Evolutionary conservation across 2,329 filamentous ascomycete genomes (phyloP), one percentile per base, ranked within the genome.

Genomic region (Epicoccum sorghinum): DNA sequence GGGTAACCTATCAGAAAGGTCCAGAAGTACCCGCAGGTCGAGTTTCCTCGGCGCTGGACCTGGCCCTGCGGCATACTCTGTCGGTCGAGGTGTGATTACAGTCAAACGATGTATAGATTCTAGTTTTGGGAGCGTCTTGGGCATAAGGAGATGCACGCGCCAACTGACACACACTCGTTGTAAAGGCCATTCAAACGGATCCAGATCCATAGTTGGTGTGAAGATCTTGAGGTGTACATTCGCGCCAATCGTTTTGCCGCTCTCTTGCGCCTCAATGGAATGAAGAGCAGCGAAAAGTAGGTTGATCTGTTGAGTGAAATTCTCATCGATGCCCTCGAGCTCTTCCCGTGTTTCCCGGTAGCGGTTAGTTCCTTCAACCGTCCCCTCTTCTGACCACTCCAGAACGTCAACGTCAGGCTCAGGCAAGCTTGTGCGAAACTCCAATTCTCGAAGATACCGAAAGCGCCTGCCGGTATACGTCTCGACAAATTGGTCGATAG

Each of bases 21-120:
- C 57, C 10, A 65, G 42, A 18, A 61, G n/a, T 9, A 62, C 38
- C 5, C 60, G 58, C 10, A 41, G 43, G 43, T 65, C 58, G 4
- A 63, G 38, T 39, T 61, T 61, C 7, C 44, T 33, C 8, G 39
- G 9, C 25, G 44, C 27, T 10, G 25, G 24, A 7, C 35, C 39
- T 18, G 12, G 9, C 12, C 18, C 46, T 3, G 8, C 22, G 7
- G 6, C 38, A 29, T 42, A 36, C 6, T 18, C 22, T 5, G 9
- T 23, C 25, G 39, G 41, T 4, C 25, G 7, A 3, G 38, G 30
- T 12, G 5, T 42, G 22, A 27, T 12, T 12, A 35, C n/a, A 22
- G 18, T 32, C 18, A 63, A 49, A 14, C 40, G 32, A 18, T 27
- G 35, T 24, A 63, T 33, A 18, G 50, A 59, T 22, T 37, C 24